Percentiles rank a stretch among this genome's conserved stretches.
These are phyloP conservation scores for Fermentozyma sake DNA, from an alignment of 1,139 yeast species.

Conservation along the genomic window DNA sequence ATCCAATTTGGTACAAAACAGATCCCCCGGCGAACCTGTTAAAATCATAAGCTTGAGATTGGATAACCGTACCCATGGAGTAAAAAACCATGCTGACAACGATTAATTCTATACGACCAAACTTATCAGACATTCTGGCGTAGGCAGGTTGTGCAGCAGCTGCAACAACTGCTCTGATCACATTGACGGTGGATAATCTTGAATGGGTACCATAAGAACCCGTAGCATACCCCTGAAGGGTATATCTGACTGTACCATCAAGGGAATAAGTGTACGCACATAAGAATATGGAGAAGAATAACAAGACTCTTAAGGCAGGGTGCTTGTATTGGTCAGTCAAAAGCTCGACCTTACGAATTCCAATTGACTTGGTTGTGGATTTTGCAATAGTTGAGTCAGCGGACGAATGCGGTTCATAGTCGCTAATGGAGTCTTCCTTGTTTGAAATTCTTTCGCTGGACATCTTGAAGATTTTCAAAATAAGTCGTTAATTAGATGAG, in stretches of 20 bases:
- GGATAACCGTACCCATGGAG: constrained; percentile 65
- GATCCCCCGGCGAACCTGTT: constrained; percentile 71
- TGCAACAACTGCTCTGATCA: constrained; percentile 58
- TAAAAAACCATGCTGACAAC: constrained; percentile 55
- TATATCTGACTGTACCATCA: constrained; percentile 50
- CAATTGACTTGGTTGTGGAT: constrained; percentile 22
- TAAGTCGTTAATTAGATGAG: too few relatives aligned
- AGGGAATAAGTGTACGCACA: constrained; percentile 67
- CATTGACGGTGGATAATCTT: constrained; percentile 59
- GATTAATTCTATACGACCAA: constrained; percentile 62
- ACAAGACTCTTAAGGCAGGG: constrained; percentile 22
- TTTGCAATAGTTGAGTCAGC: too few relatives aligned
- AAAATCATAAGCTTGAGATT: constrained; percentile 63
- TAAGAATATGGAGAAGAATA: constrained; percentile 50
- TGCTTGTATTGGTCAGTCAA: constrained; percentile 29
- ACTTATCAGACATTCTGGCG: constrained; percentile 66
- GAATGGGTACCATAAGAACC: constrained; percentile 55
- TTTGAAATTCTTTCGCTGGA: too few relatives aligned
- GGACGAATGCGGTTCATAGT: too few relatives aligned
- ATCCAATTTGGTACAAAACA: constrained; percentile 66
- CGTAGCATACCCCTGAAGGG: constrained; percentile 52
- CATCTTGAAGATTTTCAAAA: too few relatives aligned
- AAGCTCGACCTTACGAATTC: constrained; percentile 39
- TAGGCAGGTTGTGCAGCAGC: constrained; percentile 71
- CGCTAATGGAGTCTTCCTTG: too few relatives aligned